Evolutionary conservation across 1,139 yeast species (phyloP).

Genomic region (Yamadazyma dendronema): DNA sequence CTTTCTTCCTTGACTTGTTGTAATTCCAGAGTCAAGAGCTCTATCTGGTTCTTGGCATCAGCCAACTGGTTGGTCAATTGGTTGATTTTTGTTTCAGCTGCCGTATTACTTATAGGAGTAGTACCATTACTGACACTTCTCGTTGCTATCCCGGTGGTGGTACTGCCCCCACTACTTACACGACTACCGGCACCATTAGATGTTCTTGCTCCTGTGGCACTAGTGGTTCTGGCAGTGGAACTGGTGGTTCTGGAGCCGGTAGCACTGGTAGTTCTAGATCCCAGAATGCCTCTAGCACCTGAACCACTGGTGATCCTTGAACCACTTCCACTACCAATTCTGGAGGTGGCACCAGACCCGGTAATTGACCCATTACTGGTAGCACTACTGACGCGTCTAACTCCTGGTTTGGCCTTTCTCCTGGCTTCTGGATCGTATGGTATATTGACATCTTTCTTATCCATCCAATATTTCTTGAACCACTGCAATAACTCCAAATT

Average conservation of each 20-base stretch:
- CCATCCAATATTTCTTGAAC: slow-evolving; percentile 82
- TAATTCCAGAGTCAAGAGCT: slow-evolving; percentile 46
- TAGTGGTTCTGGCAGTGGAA: slow-evolving; percentile 4
- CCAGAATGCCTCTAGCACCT: slow-evolving; percentile 7
- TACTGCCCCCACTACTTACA: slow-evolving; percentile 1
- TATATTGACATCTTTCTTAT: slow-evolving; percentile 54
- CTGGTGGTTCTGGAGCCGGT: slow-evolving; percentile 13
- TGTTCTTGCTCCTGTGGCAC: slow-evolving; percentile 1
- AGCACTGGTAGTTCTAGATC: slow-evolving; percentile 15
- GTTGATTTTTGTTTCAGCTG: slow-evolving; percentile 18
- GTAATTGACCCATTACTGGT: slow-evolving; percentile 1
- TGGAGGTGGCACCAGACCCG: slow-evolving; percentile 8
- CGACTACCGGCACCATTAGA: slow-evolving; percentile 3
- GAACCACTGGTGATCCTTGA: not conserved
- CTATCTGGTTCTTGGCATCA: slow-evolving; percentile 34
- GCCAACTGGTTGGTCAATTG: slow-evolving; percentile 21
- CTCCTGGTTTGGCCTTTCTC: slow-evolving; percentile 15
- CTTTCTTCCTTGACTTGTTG: slow-evolving; percentile 51
- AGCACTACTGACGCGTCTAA: slow-evolving; percentile 3
- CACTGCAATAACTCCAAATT: slow-evolving; percentile 92
- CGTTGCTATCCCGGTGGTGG: not conserved
- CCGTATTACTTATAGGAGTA: not conserved
- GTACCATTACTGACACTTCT: not conserved
- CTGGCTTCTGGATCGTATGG: slow-evolving; percentile 61
- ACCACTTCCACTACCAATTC: slow-evolving; percentile 5